Conservation (phyloP, 2,329 filamentous ascomycete species). For the Paraphoma chrysanthemicola region DNA sequence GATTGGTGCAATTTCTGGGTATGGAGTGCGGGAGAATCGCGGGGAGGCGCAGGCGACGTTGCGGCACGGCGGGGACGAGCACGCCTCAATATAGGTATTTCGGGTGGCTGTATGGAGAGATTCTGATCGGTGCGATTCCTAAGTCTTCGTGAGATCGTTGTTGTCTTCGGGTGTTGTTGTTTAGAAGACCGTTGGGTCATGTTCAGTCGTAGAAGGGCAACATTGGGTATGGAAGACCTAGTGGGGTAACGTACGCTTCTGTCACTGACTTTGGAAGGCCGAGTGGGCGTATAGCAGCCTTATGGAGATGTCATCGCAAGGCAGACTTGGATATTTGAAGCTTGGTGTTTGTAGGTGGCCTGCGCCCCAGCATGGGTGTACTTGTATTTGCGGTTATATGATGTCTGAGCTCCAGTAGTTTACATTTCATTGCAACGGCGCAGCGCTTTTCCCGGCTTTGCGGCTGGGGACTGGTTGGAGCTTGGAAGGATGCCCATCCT, state of each 20-base stretch:
- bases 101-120: slow-evolving; percentile 38
- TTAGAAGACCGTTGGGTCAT: slow-evolving; percentile 45
- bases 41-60: slow-evolving; percentile 36
- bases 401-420: slow-evolving; percentile 39
- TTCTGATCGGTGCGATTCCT: slow-evolving; percentile 40
- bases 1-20: slow-evolving; percentile 29
- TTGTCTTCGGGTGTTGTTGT: slow-evolving; percentile 34
- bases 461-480: slow-evolving; percentile 47
- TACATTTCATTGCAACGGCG: slow-evolving; percentile 35
- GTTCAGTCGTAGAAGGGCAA: slow-evolving; percentile 34
- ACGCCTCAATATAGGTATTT: slow-evolving; percentile 36
- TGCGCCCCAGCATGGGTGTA: slow-evolving; percentile 44
- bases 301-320: slow-evolving; percentile 39
- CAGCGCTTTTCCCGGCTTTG: slow-evolving; percentile 44
- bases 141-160: slow-evolving; percentile 44
- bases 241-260: slow-evolving; percentile 47
- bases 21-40: slow-evolving; percentile 38
- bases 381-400: slow-evolving; percentile 43
- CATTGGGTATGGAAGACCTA: slow-evolving; percentile 34
- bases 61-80: slow-evolving; percentile 42
- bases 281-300: slow-evolving; percentile 39
- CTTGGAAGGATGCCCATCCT: slow-evolving; percentile 47
- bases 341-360: slow-evolving; percentile 36
- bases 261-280: slow-evolving; percentile 30
- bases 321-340: slow-evolving; percentile 38